Conservation (phyloP, 73 alveolate species). For the Tetrahymena elliotti region DNA sequence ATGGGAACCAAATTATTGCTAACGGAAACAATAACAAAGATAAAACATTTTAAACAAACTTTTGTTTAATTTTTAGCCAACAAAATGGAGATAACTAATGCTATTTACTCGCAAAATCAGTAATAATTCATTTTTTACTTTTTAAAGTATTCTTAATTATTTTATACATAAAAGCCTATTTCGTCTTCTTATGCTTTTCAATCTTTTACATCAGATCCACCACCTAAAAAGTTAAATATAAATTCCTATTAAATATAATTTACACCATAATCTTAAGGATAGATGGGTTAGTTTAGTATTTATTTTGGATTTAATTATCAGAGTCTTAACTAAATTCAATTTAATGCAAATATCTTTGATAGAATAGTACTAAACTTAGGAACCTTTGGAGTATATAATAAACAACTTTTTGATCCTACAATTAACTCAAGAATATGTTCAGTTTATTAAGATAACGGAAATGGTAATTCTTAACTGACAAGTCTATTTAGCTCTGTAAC, state of each 20-base stretch:
- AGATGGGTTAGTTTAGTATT: background rate
- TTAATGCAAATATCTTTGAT: background rate
- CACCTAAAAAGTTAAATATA: background rate
- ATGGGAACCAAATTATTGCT: background rate
- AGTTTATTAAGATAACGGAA: background rate
- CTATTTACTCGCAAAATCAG: background rate
- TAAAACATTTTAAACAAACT: background rate
- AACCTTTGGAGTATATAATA: background rate
- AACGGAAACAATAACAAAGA: background rate
- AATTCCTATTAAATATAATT: background rate
- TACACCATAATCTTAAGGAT: background rate
- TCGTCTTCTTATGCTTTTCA: background rate
- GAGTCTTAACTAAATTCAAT: background rate
- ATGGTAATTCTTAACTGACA: background rate
- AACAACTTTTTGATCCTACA: background rate
- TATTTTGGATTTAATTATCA: background rate
- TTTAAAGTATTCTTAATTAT: background rate
- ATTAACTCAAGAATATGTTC: background rate
- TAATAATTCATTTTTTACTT: background rate
- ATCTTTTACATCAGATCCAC: background rate
- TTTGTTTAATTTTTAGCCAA: background rate
- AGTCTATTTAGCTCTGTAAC: background rate
- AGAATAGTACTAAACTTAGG: background rate
- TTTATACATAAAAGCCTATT: background rate
- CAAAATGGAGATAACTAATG: background rate